Evolutionary conservation across 345 rosid genomes (phyloP).

Genomic region (Populus nigra): DNA sequence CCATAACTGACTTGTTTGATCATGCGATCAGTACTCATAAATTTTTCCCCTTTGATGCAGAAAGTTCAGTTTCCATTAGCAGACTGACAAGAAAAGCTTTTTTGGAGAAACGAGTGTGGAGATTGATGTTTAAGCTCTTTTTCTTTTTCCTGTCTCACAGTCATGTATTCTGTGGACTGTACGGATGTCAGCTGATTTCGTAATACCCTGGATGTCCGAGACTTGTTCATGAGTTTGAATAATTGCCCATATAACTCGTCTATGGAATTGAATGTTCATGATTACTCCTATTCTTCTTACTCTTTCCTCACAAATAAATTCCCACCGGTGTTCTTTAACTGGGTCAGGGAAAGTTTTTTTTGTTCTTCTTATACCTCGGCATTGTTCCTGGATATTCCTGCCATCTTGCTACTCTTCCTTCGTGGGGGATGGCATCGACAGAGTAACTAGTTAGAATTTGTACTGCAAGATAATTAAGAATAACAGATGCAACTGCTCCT

Average conservation of each 20-base stretch:
- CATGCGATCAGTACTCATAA: not conserved
- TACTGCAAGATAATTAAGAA: not conserved
- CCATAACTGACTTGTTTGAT: not conserved
- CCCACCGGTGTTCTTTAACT: not conserved
- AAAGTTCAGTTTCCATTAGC: not conserved
- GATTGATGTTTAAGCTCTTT: not conserved
- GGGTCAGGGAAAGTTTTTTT: not conserved
- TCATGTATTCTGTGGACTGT: not conserved
- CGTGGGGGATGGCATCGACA: not conserved
- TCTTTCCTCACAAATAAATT: not conserved
- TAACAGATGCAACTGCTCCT: not conserved
- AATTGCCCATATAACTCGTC: not conserved
- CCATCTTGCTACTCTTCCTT: not conserved
- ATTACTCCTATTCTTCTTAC: too few relatives aligned
- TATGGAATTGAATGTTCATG: too few relatives aligned
- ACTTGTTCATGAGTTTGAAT: too few relatives aligned
- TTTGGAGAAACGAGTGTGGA: not conserved
- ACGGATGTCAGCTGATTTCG: not conserved
- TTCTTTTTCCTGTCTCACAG: not conserved
- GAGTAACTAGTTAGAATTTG: not conserved
- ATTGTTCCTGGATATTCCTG: not conserved
- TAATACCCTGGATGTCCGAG: too few relatives aligned
- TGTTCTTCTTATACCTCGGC: not conserved
- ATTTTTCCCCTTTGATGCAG: slow-evolving; percentile 4
- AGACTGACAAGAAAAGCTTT: not conserved